These are phyloP conservation scores for Bisporella sp. DNA, from an alignment of 2,329 filamentous ascomycete genomes.

Conservation along the genomic window DNA sequence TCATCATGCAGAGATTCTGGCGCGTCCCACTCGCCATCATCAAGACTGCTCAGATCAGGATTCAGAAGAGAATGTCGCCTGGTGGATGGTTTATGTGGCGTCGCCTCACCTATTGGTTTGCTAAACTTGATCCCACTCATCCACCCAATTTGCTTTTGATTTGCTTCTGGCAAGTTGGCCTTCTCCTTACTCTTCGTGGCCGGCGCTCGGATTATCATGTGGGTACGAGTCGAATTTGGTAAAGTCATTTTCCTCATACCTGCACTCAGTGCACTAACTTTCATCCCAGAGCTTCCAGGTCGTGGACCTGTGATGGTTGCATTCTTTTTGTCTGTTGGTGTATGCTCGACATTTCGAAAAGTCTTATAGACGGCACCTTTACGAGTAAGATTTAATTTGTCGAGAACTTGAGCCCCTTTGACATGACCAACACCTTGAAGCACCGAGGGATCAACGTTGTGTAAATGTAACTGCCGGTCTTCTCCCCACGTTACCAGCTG, in stretches of 20 bases:
- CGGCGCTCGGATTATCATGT: conserved; percentile 20
- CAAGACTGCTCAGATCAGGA: conserved; percentile 22
- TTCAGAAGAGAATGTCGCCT: conserved; percentile 24
- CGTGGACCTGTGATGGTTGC: conserved; percentile 57
- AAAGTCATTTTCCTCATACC: conserved; percentile 37
- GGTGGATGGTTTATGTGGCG: conserved; percentile 15
- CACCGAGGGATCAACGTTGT: conserved; percentile 60
- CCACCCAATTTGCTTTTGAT: conserved; percentile 57
- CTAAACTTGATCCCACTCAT: conserved; percentile 63
- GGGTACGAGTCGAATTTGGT: conserved; percentile 21
- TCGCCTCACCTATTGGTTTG: conserved; percentile 16
- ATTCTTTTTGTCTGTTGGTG: conserved; percentile 48
- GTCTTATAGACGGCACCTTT: conserved; percentile 80
- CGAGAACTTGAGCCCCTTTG: conserved; percentile 58
- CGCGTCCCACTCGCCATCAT: conserved; percentile 46
- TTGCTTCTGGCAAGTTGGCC: conserved; percentile 27
- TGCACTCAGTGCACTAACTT: conserved; percentile 23
- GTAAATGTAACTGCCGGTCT: conserved; percentile 74
- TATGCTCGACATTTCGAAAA: conserved; percentile 66
- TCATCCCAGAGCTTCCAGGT: conserved; percentile 35
- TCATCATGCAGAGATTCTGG: conserved; percentile 57
- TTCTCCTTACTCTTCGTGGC: conserved; percentile 27
- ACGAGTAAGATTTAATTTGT: conserved; percentile 67
- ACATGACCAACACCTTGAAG: conserved; percentile 65
- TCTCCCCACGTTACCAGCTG: conserved; percentile 91